phyloP scores from a whole-genome alignment of 2,329 filamentous ascomycete genomes.

The Exophiala bonariae region DNA sequence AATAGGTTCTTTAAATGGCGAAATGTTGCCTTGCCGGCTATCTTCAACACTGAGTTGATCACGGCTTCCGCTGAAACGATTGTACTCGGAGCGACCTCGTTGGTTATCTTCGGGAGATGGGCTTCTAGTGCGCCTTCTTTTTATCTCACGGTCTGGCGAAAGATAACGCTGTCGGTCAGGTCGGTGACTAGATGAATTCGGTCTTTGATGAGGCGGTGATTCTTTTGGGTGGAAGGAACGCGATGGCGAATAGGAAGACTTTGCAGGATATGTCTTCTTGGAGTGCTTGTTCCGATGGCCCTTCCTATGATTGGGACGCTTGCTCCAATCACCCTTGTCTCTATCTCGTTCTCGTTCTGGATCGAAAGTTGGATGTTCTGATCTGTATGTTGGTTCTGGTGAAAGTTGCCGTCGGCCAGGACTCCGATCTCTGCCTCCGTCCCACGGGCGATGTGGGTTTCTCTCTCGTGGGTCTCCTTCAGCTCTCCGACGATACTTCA shows the following conservation, averaged over 20 bases:
- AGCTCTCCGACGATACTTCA: constrained; percentile 53
- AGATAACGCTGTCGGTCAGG: constrained; percentile 17
- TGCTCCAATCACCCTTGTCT: constrained; percentile 10
- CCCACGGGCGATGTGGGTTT: constrained; percentile 26
- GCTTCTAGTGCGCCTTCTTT: constrained; percentile 29
- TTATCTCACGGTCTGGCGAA: constrained; percentile 21
- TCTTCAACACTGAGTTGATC: constrained; percentile 38
- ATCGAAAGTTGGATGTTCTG: constrained; percentile 23
- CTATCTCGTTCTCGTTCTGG: constrained; percentile 33
- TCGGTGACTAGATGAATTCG: constrained; percentile 14
- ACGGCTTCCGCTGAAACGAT: too few relatives aligned
- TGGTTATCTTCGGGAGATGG: constrained; percentile 24
- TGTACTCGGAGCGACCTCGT: constrained; percentile 17
- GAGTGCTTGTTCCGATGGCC: constrained; percentile 17
- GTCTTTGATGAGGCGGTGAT: constrained; percentile 9
- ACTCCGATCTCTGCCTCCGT: constrained; percentile 23
- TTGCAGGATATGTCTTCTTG: constrained; percentile 19
- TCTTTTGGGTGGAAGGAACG: constrained; percentile 12
- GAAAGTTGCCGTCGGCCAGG: too few relatives aligned
- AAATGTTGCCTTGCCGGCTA: constrained; percentile 24
- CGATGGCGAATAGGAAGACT: constrained; percentile 22
- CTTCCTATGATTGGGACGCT: constrained; percentile 13
- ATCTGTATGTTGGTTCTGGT: constrained; percentile 35
- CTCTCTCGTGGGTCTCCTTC: constrained; percentile 41
- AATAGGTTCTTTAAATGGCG: too few relatives aligned